Base-by-base conservation (phyloP, 2,329 filamentous ascomycete species). In the Pseudogymnoascus sp. region DNA sequence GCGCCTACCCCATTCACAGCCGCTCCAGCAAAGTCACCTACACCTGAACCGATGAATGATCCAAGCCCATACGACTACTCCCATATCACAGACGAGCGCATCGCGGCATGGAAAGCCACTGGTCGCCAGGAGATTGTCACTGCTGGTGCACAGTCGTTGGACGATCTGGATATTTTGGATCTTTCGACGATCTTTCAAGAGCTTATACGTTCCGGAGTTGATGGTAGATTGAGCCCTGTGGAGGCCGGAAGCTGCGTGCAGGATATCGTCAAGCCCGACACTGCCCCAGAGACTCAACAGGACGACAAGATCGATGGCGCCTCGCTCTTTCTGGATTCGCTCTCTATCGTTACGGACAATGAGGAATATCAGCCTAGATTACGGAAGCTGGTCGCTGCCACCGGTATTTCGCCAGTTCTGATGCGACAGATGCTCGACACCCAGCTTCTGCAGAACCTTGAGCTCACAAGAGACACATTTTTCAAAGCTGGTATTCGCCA, bases 351-450 rank as follows among this genome's bases (percentile, higher is more conserved):
- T 60, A 83, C 89, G 63, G 90, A 95, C 60, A 79, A 84, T 4
- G 72, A 71, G 2, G 70, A 77, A 1, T 78, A 77, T 60, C 75
- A 74, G 64, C 78, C 71, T 61, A 76, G 69, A 38, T 77, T 97
- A 32, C 83, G 82, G 60, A 79, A 84, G 12, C 86, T 96, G 66
- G 79, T 95, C 59, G 76, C 86, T 58, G 81, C 88, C 1, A 91
- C 90, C 4, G 85, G 80, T 11, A 85, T 97, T 47, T 85, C 89
- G 6, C 79, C 87, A 0, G 76, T 81, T 12, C 77, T 89, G 22
- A 87, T 96, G 81, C 89, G 93, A 61, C 82, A 88, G 63, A 84
- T 91, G 65, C 81, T 99, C n/a, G 94, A 99, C 66, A 84, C 85
- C 5, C 80, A 85, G 16, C 76, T 95, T 7, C 78, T 97, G 9